Base-by-base conservation (phyloP, 2,329 filamentous ascomycete genomes). In the Coleophoma eucalyptorum region DNA sequence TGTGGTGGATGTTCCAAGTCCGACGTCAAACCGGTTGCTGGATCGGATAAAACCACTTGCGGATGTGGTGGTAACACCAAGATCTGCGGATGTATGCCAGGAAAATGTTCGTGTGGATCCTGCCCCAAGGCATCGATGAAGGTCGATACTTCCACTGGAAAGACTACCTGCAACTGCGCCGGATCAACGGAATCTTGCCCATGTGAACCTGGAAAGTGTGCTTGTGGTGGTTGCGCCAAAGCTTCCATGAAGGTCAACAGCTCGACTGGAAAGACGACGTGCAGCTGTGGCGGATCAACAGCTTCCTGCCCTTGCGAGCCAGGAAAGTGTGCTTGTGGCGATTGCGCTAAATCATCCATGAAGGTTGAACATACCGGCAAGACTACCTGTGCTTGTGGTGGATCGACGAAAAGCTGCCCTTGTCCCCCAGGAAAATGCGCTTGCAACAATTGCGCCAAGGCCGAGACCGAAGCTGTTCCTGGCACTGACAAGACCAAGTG, bases 1-100 rank as follows among this genome's bases (percentile, higher is more conserved):
- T 75, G 72, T 61, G 61, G 61, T 26, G 68, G 64, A 46, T 75
- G 73, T 58, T 67, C 66, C 43, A 76, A 74, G 68, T 69, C 69
- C 56, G 59, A 67, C 12, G 68, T 57, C 45, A 56, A 60, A 48
- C 52, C 49, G 4, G 63, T 70, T 45, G 54, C 62, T 32, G 68
- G 58, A 11, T 65, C 64, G 5, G 65, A 69, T 38, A 71, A 71
- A 62, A 69, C 69, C 5, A 67, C 63, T 13, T 72, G 72, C 51
- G 59, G 62, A 38, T 70, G 66, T 57, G 67, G 62, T 34, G 71
- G 66, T 50, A 62, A 64, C 43, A 59, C 60, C 26, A 58, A 66
- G 8, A 55, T 54, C 16, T 73, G 70, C 49, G 58, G 58, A 15
- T 73, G 70, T 54, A 62, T 58, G 34, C 58, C 64, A 16, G 68